Base-by-base conservation (phyloP, 2,329 filamentous ascomycete species). In the Fusarium sp. region DNA sequence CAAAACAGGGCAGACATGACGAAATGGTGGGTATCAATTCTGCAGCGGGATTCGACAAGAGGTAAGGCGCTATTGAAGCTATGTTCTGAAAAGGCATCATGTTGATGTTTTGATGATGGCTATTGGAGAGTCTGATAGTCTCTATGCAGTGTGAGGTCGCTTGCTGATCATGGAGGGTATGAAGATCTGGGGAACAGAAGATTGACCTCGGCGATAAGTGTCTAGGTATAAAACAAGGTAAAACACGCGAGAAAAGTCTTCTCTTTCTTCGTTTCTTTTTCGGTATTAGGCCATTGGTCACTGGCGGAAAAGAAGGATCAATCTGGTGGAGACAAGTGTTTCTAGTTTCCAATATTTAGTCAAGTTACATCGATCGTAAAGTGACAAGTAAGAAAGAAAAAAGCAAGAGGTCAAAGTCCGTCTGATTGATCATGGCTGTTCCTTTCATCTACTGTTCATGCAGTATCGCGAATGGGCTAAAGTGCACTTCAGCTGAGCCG, bases 191-290 rank as follows among this genome's bases (percentile, higher is more conserved):
- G 66, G 56, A 55, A 52, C 28, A 45, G 39, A 17, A 28, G 45
- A 51, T 26, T 20, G 41, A 24, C 41, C 26, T 40, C 45, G 24
- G 19, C 13, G 17, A 15, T 20, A 32, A 37, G 15, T 52, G n/a
- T 22, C 37, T 43, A 39, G 24, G 62, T 40, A 41, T 49, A 52
- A 56, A 69, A 63, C 56, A 40, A 53, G 48, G 28, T 64, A 52
- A 64, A 57, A 59, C 59, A 64, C 30, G 48, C 48, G 41, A 54
- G 39, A 58, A 66, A 66, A 62, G 33, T 66, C 49, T 62, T 43
- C 41, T 46, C 60, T 35, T 55, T 52, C 15, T 53, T 61, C 39
- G 26, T 55, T 68, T 51, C 64, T 56, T 54, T 50, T 58, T 68
- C 11, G 14, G 49, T 66, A 41, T 63, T 63, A 51, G 20, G 44